Evolutionary conservation across 2,329 filamentous ascomycete genomes (phyloP).

Genomic region (Penicillium sp.): DNA sequence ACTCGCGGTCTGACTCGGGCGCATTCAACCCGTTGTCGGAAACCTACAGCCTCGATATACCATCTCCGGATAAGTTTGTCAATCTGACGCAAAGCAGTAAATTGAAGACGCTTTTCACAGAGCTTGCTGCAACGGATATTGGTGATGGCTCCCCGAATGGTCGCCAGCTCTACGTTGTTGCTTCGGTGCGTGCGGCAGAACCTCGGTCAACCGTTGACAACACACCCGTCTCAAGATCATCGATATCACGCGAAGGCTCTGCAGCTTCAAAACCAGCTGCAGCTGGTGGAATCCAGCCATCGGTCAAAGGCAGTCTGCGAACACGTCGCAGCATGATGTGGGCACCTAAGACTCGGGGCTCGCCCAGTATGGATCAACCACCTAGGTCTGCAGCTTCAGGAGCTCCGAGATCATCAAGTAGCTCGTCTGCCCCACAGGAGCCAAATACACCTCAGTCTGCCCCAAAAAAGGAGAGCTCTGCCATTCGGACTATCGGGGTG

Average conservation of each 20-base stretch:
- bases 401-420: slow-evolving; percentile 39
- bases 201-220: slow-evolving; percentile 37
- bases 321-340: slow-evolving; percentile 52
- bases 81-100: slow-evolving; percentile 67
- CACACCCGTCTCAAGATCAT: slow-evolving; percentile 33
- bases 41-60: slow-evolving; percentile 77
- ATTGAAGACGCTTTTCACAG: slow-evolving; percentile 84
- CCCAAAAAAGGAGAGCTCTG: slow-evolving; percentile 40
- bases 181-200: slow-evolving; percentile 72
- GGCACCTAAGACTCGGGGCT: slow-evolving; percentile 40
- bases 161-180: slow-evolving; percentile 78
- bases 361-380: slow-evolving; percentile 35
- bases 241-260: slow-evolving; percentile 42
- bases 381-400: slow-evolving; percentile 33
- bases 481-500: slow-evolving; percentile 73
- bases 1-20: slow-evolving; percentile 68
- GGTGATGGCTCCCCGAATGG: slow-evolving; percentile 65
- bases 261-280: slow-evolving; percentile 32
- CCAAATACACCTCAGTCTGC: slow-evolving; percentile 27
- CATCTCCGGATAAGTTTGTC: slow-evolving; percentile 71
- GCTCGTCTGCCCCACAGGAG: slow-evolving; percentile 35
- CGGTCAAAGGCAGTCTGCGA: slow-evolving; percentile 43
- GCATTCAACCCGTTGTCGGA: slow-evolving; percentile 74
- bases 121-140: slow-evolving; percentile 76
- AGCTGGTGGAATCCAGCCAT: slow-evolving; percentile 34